Base-by-base conservation (phyloP, 2,329 filamentous ascomycete genomes). In the Salinomyces thailandicus region DNA sequence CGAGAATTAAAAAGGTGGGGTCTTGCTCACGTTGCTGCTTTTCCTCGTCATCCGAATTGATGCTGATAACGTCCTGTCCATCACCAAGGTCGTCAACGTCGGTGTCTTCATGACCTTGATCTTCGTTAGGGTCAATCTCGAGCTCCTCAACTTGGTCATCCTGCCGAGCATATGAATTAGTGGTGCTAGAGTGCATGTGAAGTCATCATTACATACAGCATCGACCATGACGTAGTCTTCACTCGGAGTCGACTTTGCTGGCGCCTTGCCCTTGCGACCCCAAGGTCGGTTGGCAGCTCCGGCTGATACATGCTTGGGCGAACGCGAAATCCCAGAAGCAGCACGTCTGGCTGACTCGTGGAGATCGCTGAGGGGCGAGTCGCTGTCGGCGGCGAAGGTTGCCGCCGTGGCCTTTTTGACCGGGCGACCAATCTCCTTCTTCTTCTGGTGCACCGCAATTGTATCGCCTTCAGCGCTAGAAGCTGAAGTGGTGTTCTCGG, bases 261-360 rank as follows among this genome's bases (percentile, higher is more conserved):
- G 31, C 5, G 15, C 13, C 17, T 35, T 35, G 16, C 26, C 35
- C 13, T 37, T 30, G 15, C 35, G 15, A 14, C 35, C 35, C 35
- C 26, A 37, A 14, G 28, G 35, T 5, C 35, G 35, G 22, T 37
- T 37, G 31, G 31, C 18, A n/a, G 8, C 13, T 17, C 9, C 3
- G 15, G 8, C 18, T 11, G 15, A 7, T 9, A 14, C 8, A 8
- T 30, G 11, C 14, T 12, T 8, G 11, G 27, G 22, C n/a, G 22
- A 26, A 9, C 9, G 22, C 22, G n/a, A 8, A 26, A 3, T 8
- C 9, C 22, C 22, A 26, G 22, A 8, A n/a, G 9, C 22, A 26
- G 22, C 22, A 26, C 22, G 22, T 8, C 22, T 8, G 22, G 9
- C 22, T 9, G n/a, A n/a, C 22, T 26, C 22, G 9, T 26, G 9